Base-by-base conservation (phyloP, 2,329 filamentous ascomycete genomes). In the Fusarium sp. region DNA sequence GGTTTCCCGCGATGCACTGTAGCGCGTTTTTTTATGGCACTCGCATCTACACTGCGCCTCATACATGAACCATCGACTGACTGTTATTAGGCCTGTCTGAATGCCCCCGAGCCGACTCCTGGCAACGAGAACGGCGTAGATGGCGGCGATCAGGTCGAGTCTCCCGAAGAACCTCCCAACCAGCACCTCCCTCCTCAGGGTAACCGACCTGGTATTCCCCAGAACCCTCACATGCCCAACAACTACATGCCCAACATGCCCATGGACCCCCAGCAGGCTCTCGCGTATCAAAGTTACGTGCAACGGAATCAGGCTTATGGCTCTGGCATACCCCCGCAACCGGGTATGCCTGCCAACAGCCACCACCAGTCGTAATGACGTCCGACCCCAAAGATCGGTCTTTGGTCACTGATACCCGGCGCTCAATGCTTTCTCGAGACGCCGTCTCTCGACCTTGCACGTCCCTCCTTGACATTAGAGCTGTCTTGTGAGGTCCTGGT, bases 51-150 rank as follows among this genome's bases (percentile, higher is more conserved):
- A 17, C 22, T 17, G 19, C 38, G 36, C 34, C 17, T 34, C 10
- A 53, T 47, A 22, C 36, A 49, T 39, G 60, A n/a, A n/a, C 19
- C 34, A 21, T 36, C 24, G 17, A 34, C 65, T 69, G 33, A 64
- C 50, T 57, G 70, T 52, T 73, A 63, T 24, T n/a, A 98, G 95
- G 94, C 96, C 52, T 99, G 96, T 79, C 84, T 99, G 65, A 99
- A 99, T 80, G 96, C 96, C 21, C 96, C 96, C 42, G 96, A 99
- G 80, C 94, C 95, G 51, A 86, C 91, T 24, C 88, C 90, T 34
- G 92, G 92, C 76, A 90, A 89, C 76, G 93, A 97, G 78, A 94
- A 94, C 74, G 92, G 92, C 52, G 91, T 93, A 66, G 92, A 94
- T 70, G 91, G 92, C 70, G 82, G 85, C 67, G 91, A 92, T 73